These are phyloP conservation scores for Chlorencoelia australis DNA, from an alignment of 2,329 filamentous ascomycete genomes.

Conservation along the genomic window DNA sequence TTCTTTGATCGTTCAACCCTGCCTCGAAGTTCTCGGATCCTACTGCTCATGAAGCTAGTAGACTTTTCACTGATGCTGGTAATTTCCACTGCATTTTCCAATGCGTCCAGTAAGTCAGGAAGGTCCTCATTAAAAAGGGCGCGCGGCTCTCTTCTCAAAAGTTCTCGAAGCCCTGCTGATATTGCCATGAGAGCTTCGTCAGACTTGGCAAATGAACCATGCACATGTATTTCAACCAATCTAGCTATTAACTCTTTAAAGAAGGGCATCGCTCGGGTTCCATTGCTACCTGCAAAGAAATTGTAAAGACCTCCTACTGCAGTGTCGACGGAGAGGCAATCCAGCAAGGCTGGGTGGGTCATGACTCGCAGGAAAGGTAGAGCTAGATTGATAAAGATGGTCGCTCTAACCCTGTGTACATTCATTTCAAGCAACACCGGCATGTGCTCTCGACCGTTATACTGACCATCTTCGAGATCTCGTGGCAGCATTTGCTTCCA, in stretches of 20 bases:
- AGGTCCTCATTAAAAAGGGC: constrained; percentile 1
- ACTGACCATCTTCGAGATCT: constrained; percentile 10
- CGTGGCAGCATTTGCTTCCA: constrained; percentile 11
- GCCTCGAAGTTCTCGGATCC: background rate
- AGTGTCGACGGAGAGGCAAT: constrained; percentile 4
- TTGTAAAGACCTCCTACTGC: constrained; percentile 3
- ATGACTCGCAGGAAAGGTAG: constrained; percentile 3
- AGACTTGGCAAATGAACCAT: background rate
- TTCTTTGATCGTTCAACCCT: constrained; percentile 1
- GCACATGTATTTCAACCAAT: background rate
- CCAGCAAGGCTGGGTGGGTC: constrained; percentile 1
- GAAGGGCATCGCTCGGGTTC: constrained; percentile 2
- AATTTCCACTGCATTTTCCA: background rate
- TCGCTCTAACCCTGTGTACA: background rate
- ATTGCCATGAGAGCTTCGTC: constrained; percentile 1
- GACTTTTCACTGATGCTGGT: background rate
- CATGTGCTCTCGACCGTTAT: constrained; percentile 1
- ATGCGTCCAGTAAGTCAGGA: background rate
- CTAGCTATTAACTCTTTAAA: background rate
- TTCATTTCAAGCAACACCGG: constrained; percentile 1
- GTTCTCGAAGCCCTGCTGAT: constrained; percentile 1
- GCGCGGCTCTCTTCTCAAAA: constrained; percentile 1
- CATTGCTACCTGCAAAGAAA: constrained; percentile 5
- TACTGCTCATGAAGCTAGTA: background rate
- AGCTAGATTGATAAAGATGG: background rate